Evolutionary conservation across 1,284 basidiomycete species (phyloP).

Genomic region (Tausonia pullulans): DNA sequence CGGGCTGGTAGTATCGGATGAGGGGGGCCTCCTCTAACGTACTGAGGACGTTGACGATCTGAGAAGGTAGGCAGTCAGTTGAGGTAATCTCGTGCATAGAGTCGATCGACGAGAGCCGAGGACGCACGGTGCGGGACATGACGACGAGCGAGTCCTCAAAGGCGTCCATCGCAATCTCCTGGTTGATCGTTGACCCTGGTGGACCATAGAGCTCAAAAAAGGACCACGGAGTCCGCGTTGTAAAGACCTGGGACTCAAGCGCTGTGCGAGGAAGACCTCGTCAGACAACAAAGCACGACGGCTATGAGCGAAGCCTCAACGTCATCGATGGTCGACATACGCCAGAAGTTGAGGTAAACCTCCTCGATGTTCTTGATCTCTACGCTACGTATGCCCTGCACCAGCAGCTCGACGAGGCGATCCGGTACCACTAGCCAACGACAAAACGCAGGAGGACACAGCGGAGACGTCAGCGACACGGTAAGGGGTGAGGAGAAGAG

Average conservation of each 20-base stretch:
- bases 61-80: constrained; percentile 11
- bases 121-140: constrained; percentile 36
- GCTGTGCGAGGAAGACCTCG: constrained; percentile 39
- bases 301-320: neutral
- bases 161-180: constrained; percentile 48
- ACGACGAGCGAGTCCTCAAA: constrained; percentile 75
- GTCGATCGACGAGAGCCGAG: neutral
- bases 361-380: constrained; percentile 61
- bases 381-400: constrained; percentile 33
- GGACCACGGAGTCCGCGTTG: constrained; percentile 56
- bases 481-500: neutral
- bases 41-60: constrained; percentile 85
- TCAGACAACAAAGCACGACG: neutral
- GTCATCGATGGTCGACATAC: constrained; percentile 39
- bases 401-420: constrained; percentile 58
- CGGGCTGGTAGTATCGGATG: constrained; percentile 85
- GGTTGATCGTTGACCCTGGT: constrained; percentile 53
- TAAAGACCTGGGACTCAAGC: constrained; percentile 71
- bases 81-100: neutral
- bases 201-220: constrained; percentile 83
- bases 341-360: constrained; percentile 79
- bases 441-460: neutral
- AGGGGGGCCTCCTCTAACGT: constrained; percentile 86
- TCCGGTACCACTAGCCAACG: constrained; percentile 52
- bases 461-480: neutral